Conservation (phyloP, 192 early-diverging fungal genomes). For the Gaertneriomyces semiglobifer region DNA sequence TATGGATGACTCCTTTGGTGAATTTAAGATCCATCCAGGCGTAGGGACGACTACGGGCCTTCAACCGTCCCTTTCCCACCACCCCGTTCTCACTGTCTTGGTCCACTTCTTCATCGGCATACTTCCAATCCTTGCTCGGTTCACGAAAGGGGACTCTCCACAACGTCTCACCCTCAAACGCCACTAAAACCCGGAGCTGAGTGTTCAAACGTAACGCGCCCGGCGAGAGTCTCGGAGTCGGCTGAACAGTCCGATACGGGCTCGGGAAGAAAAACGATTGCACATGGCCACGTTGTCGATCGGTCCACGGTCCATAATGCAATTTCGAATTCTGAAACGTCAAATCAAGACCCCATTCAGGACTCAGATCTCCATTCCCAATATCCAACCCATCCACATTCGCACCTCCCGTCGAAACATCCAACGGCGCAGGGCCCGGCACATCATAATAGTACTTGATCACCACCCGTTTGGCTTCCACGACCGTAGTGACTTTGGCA, state of each 20-base stretch:
- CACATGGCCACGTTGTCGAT: conserved; percentile 57
- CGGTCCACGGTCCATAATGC: conserved; percentile 79
- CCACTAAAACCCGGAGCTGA: conserved; percentile 55
- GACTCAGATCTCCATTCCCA: conserved; percentile 47
- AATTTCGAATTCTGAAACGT: conserved; percentile 47
- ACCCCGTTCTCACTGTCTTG: conserved; percentile 12
- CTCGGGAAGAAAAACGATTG: conserved; percentile 74
- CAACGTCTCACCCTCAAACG: conserved; percentile 57
- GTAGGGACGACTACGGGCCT: conserved; percentile 48
- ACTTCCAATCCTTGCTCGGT: conserved; percentile 70
- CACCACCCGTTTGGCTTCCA: conserved; percentile 55
- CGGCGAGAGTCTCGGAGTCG: conserved; percentile 44
- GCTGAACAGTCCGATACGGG: conserved; percentile 50
- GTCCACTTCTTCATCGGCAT: conserved; percentile 25
- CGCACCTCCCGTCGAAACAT: background rate
- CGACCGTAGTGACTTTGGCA: conserved; percentile 57
- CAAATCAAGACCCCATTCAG: conserved; percentile 62
- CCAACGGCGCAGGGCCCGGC: conserved; percentile 46
- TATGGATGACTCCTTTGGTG: conserved; percentile 37
- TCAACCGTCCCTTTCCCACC: conserved; percentile 17
- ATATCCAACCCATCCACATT: conserved; percentile 12
- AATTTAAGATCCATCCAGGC: conserved; percentile 71
- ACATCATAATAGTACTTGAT: conserved; percentile 66
- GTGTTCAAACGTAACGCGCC: conserved; percentile 59
- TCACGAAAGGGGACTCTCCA: conserved; percentile 67